phyloP scores from a whole-genome alignment of 495 filamentous ascomycete genomes.

The Podospora pseudoanserina region DNA sequence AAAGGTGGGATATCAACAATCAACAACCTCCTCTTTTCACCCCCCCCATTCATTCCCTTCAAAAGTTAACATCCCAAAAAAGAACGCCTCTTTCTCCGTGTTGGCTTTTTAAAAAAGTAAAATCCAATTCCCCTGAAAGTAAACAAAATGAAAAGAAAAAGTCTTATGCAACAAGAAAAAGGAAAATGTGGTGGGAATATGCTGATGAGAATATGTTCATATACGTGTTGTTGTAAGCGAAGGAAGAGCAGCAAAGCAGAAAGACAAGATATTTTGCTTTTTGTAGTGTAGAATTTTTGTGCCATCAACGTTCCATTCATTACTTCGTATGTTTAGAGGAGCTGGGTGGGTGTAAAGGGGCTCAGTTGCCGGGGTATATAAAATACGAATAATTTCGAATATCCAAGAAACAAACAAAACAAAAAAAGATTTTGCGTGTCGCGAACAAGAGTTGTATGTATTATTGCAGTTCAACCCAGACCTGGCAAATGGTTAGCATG shows the following conservation, averaged over 20 bases:
- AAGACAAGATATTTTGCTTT: not conserved
- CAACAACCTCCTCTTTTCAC: not conserved
- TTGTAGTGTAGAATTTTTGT: not conserved
- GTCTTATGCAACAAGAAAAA: not conserved
- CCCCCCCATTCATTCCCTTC: too few species aligned
- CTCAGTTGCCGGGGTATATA: constrained; percentile 10
- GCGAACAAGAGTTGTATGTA: not conserved
- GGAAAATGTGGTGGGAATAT: not conserved
- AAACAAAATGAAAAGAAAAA: not conserved
- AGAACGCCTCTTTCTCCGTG: not conserved
- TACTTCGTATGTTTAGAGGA: constrained; percentile 6
- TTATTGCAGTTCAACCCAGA: constrained; percentile 64
- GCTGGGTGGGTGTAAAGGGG: not conserved
- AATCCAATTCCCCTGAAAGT: not conserved
- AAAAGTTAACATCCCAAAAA: not conserved
- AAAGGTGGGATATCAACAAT: not conserved
- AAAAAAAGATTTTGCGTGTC: not conserved
- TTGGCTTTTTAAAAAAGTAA: not conserved
- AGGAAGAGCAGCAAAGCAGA: not conserved
- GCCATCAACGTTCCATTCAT: constrained; percentile 5
- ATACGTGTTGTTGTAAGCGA: not conserved
- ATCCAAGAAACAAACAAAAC: constrained; percentile 1
- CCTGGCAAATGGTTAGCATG: constrained; percentile 41
- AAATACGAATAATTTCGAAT: constrained; percentile 7
- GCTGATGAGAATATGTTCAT: not conserved